A percentile compares a stretch with the other conserved stretches of the same genome.
Conservation (phyloP, 2,329 filamentous ascomycete species). For the Fusarium palustre region DNA sequence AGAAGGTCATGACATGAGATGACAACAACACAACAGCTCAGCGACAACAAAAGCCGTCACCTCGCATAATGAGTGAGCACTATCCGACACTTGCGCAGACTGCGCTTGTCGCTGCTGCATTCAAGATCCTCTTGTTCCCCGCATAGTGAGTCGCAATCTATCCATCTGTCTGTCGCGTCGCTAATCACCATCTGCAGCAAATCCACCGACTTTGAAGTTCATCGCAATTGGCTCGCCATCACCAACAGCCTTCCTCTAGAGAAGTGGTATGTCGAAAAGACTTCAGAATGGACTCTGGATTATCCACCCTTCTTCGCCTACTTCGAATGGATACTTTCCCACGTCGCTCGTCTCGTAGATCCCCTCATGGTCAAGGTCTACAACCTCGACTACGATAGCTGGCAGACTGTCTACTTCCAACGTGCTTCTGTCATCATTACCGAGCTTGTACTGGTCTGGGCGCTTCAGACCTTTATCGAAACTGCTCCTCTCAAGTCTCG, state of each 20-base stretch:
- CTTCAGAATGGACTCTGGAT: slow-evolving; percentile 99
- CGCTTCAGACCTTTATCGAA: slow-evolving; percentile 83
- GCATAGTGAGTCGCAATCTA: slow-evolving; percentile 78
- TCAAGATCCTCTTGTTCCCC: slow-evolving; percentile 93
- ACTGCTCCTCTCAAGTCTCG: slow-evolving; percentile 74
- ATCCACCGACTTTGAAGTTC: slow-evolving; percentile 98
- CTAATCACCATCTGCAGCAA: slow-evolving; percentile 69
- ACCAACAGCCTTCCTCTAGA: slow-evolving; percentile 88
- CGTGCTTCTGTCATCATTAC: slow-evolving; percentile 86
- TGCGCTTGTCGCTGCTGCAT: slow-evolving; percentile 84
- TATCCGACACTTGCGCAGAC: slow-evolving; percentile 92
- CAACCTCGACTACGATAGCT: slow-evolving; percentile 87
- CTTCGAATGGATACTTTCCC: slow-evolving; percentile 93
- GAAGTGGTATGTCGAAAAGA: slow-evolving; percentile 97
- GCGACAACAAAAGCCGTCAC: slow-evolving; percentile 24
- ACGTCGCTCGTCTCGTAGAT: slow-evolving; percentile 80
- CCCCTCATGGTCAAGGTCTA: slow-evolving; percentile 83
- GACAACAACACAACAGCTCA: slow-evolving; percentile 28
- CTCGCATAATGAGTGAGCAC: slow-evolving; percentile 74
- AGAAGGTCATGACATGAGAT: slow-evolving; percentile 42
- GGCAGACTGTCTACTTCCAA: slow-evolving; percentile 95
- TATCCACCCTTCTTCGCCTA: slow-evolving; percentile 98
- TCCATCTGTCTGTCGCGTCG: slow-evolving; percentile 5
- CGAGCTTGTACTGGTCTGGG: slow-evolving; percentile 85
- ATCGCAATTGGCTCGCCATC: slow-evolving; percentile 98